Base-by-base conservation (phyloP, 495 filamentous ascomycete genomes). In the Neurospora pannonica region DNA sequence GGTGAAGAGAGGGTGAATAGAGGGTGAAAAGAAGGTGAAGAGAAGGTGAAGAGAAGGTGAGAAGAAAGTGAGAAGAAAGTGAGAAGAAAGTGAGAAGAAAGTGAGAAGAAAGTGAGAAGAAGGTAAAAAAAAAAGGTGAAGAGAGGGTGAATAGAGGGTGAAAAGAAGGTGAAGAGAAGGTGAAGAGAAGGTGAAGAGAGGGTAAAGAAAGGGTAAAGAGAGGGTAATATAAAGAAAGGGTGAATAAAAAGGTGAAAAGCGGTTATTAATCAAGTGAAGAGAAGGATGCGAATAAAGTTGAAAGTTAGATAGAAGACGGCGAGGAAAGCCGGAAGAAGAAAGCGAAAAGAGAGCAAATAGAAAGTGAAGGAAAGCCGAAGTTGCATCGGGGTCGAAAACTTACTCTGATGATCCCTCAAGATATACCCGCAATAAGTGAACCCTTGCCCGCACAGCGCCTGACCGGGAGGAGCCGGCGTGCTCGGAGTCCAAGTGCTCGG, bases 371-470 rank as follows among this genome's bases (percentile, higher is more conserved):
- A 31, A 17, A 0, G 0, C 0, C 13, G 13, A 62, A 4, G 28
- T 19, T 10, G 1, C 0, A 4, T 9, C 2, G 7, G 69, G 13
- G 21, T 3, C 5, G 46, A 13, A 70, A 7, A 74, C 78, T 5
- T 73, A 84, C 84, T 83, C 34, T 85, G 83, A 17, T 81, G 80
- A 39, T 79, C 79, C 2, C 80, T 76, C 4, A 85, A 78, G 77
- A 84, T 84, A 73, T 84, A 85, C 0, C 84, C 84, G 74, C 84
- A 85, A 72, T 85, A 85, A 4, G 84, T 85, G 60, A 82, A 85
- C 1, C 84, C 84, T 67, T 81, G 80, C 37, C 83, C 83, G 60
- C 83, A 85, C 2, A 82, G 75, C 77, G 17, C 69, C 9, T 19
- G 74, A 72, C 19, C 70, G 74, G 15, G 72, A 21, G 24, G 74